A percentile compares a stretch with the other conserved stretches of the same genome.
Conservation (phyloP, 306 rosid species). For the Coriaria nepalensis region DNA sequence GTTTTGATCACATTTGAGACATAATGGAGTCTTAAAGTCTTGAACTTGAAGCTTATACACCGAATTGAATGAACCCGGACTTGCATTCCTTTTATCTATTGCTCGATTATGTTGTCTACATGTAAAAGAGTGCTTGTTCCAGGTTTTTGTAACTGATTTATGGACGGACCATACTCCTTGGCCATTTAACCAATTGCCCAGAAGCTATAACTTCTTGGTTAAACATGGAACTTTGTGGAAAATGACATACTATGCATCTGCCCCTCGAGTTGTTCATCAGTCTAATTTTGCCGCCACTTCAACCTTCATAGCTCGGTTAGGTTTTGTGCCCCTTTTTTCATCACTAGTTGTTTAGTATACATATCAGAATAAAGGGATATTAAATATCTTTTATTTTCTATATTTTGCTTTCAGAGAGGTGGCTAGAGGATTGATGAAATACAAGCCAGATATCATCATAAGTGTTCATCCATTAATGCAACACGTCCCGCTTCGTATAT, state of each 20-base stretch:
- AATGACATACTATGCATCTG: constrained; percentile 77
- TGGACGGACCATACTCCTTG: constrained; percentile 98
- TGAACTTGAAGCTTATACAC: too few species aligned
- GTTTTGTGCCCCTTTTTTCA: constrained; percentile 1
- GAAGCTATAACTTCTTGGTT: constrained; percentile 94
- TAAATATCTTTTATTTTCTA: too few species aligned
- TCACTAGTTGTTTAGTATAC: too few species aligned
- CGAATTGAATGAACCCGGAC: too few species aligned
- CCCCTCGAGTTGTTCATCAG: constrained; percentile 83
- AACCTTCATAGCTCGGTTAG: constrained; percentile 90
- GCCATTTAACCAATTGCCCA: constrained; percentile 95
- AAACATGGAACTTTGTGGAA: constrained; percentile 86
- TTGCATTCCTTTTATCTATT: too few species aligned
- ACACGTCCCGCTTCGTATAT: constrained; percentile 85
- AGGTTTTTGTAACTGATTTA: constrained; percentile 92
- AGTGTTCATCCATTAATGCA: constrained; percentile 99
- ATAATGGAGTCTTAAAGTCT: too few species aligned
- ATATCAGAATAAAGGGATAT: too few species aligned
- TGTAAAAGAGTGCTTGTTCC: constrained; percentile 18
- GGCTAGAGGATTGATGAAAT: constrained; percentile 90
- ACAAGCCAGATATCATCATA: constrained; percentile 93
- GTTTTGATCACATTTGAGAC: too few species aligned
- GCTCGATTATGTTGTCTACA: too few species aligned
- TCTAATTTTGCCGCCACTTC: constrained; percentile 87
- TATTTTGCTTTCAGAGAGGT: constrained; percentile 37